phyloP scores from a whole-genome alignment of 805 yeast genomes.

The Nematodospora valgi region DNA sequence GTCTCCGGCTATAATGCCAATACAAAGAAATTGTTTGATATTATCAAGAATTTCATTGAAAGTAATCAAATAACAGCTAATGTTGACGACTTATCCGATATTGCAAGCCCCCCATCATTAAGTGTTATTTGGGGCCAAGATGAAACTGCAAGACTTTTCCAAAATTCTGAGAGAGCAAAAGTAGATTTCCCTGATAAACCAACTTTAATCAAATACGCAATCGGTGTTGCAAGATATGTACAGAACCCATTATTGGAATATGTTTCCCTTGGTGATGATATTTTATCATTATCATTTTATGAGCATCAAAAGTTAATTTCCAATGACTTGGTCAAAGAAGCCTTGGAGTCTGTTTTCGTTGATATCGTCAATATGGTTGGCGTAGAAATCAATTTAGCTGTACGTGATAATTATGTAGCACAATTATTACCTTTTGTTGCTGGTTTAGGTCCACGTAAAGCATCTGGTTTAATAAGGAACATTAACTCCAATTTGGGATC shows the following conservation, averaged over 20 bases:
- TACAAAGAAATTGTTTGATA: conserved; percentile 58
- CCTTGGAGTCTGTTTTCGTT: conserved; percentile 78
- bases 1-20: conserved; percentile 83
- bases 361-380: conserved; percentile 91
- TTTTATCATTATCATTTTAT: conserved; percentile 64
- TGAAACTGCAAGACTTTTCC: conserved; percentile 88
- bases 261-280: conserved; percentile 72
- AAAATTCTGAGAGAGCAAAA: conserved; percentile 70
- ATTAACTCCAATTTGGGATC: conserved; percentile 66
- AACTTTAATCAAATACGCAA: conserved; percentile 74
- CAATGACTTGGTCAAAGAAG: conserved; percentile 57
- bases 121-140: conserved; percentile 82
- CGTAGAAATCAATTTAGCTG: conserved; percentile 88
- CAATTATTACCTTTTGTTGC: conserved; percentile 72
- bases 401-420: conserved; percentile 69
- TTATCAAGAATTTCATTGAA: conserved; percentile 53
- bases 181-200: conserved; percentile 84
- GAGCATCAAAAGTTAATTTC: conserved; percentile 72
- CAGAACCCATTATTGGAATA: conserved; percentile 94
- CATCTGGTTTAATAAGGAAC: conserved; percentile 79
- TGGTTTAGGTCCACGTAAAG: conserved; percentile 95
- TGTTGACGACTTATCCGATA: conserved; percentile 39
- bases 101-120: conserved; percentile 44
- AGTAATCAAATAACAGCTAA: conserved; percentile 51
- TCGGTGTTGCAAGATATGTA: conserved; percentile 85